Base-by-base conservation (phyloP, 495 filamentous ascomycete species). In the Aspergillus cristatus region DNA sequence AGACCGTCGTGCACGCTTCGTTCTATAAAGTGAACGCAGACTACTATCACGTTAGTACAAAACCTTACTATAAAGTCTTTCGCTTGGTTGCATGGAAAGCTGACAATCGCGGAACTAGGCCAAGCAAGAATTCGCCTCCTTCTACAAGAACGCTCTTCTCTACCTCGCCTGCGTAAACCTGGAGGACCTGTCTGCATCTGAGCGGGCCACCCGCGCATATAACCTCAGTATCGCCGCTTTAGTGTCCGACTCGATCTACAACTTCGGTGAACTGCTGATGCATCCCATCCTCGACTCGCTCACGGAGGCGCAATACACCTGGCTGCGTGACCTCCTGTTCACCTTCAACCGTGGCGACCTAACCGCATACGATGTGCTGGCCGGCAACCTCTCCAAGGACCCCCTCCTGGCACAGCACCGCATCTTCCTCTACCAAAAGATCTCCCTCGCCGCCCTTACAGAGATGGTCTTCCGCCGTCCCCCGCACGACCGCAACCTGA, bases 331-430 rank as follows among this genome's bases (percentile, higher is more conserved):
- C 14, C 80, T 99, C 8, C 76, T 99, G 36, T 94, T 94, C 53
- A 89, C 90, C 32, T 97, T 97, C 71, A 99, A 99, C 72, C 80
- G 88, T 28, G 91, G 91, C 43, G 90, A 97, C 54, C 73, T 99
- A 25, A 74, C 74, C 33, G 84, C 86, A 2, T 97, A 87, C 62
- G 81, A 91, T 47, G 74, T 81, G 18, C 74, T 96, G 28, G 76
- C 78, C 5, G 78, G 73, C 37, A 84, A 87, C 63, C 81, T 94
- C 49, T 66, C 71, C 40, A 78, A 82, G 49, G 81, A 88, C 60
- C 59, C 77, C 10, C 72, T 96, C n/a, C 76, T 99, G 4, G 67
- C 80, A 42, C 65, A 82, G 48, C 84, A 94, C 61, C 70, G 76
- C 44, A 68, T 72, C 20, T 91, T 94, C 60, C 78, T 99, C 47